Percentiles rank a stretch among this genome's conserved stretches.
Conservation (phyloP, 2,329 filamentous ascomycete genomes). For the Diaporthe batatas region DNA sequence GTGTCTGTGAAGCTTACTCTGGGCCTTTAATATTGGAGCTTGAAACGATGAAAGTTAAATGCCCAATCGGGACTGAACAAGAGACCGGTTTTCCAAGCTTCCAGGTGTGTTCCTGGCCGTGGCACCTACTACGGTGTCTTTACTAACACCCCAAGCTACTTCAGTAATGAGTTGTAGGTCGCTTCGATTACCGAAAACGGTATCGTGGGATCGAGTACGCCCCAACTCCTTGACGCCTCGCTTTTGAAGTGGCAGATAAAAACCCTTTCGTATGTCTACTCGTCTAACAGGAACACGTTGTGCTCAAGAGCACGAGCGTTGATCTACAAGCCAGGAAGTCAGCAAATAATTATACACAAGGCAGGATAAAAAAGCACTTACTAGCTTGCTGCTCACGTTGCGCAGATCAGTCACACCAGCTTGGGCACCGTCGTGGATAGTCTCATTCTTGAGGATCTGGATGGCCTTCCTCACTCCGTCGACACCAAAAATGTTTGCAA, state of each 20-base stretch:
- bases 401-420: conserved; percentile 49
- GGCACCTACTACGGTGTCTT: no score
- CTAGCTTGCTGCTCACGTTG: conserved; percentile 43
- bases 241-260: background rate
- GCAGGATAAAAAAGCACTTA: conserved; percentile 10
- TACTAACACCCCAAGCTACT: no score
- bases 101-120: no score
- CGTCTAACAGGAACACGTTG: conserved; percentile 23
- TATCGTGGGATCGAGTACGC: background rate
- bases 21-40: background rate
- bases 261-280: background rate
- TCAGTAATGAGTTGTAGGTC: no score
- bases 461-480: conserved; percentile 61
- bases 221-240: background rate
- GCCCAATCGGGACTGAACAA: background rate
- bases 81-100: no score
- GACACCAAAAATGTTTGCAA: conserved; percentile 62
- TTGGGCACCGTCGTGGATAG: conserved; percentile 53
- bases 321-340: background rate
- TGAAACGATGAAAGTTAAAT: background rate
- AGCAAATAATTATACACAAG: background rate
- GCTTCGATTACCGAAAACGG: no score
- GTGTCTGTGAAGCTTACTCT: no score
- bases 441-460: conserved; percentile 62
- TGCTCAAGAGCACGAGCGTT: conserved; percentile 30